Base-by-base conservation (phyloP, 106 monocot genomes). In the Platanthera guangdongensis region DNA sequence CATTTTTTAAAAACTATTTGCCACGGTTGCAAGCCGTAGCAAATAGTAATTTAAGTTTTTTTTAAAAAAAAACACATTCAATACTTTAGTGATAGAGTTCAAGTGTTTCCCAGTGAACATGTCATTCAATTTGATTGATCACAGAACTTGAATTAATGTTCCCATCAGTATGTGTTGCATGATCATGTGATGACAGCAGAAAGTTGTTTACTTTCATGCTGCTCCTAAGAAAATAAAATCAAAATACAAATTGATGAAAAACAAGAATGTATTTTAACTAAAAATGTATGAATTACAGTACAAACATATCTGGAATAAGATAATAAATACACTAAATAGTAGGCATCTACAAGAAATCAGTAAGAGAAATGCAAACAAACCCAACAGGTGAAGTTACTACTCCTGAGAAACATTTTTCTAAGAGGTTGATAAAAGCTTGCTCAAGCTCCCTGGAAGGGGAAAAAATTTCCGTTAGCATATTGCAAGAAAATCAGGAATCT, bases 371-470 rank as follows among this genome's bases (percentile, higher is more conserved):
- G 73, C 50, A 16, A 64, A 51, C 81, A 82, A 30, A 96, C 95
- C 86, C 76, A 19, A 46, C 15, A 67, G 77, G 45, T 16, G 80
- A 78, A 28, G 80, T 62, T 54, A 76, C 81, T 71, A 47, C 82
- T 73, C 82, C 77, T 28, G 74, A 55, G 79, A 87, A 92, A 75
- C 94, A 99, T 55, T 99, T 86, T 79, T 88, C 83, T 68, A 94
- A 86, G 15, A 99, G 83, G 21, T 75, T 64, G 75, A 89, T 74
- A 76, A 99, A 99, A 12, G 85, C 94, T 52, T 81, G 84, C 81
- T 94, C 97, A 72, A 99, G n/a, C 78, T 99, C 89, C 78, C 97
- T 93, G 86, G 8, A 68, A 75, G n/a, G 70, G 55, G 11, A 45
- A 46, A 47, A 70, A 15, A 28, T 30, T 4, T 65, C 65, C 22